These are phyloP conservation scores for Vinca minor DNA, from an alignment of 257 asterid genomes.

Conservation along the genomic window DNA sequence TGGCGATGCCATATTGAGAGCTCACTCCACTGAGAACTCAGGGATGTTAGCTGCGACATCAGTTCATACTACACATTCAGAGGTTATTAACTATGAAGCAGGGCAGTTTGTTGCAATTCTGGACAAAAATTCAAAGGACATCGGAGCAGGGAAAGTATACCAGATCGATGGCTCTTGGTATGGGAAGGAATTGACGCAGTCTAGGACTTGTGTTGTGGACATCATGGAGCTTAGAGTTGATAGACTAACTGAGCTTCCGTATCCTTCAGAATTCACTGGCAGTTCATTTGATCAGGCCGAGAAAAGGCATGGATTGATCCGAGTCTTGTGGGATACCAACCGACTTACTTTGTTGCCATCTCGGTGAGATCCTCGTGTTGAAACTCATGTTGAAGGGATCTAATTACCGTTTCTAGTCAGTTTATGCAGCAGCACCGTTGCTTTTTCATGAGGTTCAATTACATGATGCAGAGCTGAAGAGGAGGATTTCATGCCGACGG, in stretches of 20 bases:
- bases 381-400: too few relatives aligned
- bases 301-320: conserved; percentile 43
- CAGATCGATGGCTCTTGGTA: conserved; percentile 66
- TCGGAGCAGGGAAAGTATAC: conserved; percentile 59
- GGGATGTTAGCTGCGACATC: conserved; percentile 29
- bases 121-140: conserved; percentile 46
- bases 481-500: too few relatives aligned
- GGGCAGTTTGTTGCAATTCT: conserved; percentile 57
- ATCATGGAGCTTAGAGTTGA: conserved; percentile 43
- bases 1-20: conserved; percentile 26
- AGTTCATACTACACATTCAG: conserved; percentile 21
- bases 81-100: conserved; percentile 30
- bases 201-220: conserved; percentile 63
- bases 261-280: conserved; percentile 57
- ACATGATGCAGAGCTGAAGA: neutral
- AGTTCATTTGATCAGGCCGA: conserved; percentile 57
- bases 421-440: neutral
- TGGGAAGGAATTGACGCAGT: conserved; percentile 50
- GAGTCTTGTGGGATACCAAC: conserved; percentile 64
- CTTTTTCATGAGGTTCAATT: neutral
- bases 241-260: conserved; percentile 40
- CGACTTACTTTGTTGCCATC: conserved; percentile 42
- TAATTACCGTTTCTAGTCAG: neutral
- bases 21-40: conserved; percentile 28
- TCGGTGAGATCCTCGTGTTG: conserved; percentile 26